Evolutionary conservation across 805 yeast species (phyloP).

Genomic region (Lachancea thermotolerans): DNA sequence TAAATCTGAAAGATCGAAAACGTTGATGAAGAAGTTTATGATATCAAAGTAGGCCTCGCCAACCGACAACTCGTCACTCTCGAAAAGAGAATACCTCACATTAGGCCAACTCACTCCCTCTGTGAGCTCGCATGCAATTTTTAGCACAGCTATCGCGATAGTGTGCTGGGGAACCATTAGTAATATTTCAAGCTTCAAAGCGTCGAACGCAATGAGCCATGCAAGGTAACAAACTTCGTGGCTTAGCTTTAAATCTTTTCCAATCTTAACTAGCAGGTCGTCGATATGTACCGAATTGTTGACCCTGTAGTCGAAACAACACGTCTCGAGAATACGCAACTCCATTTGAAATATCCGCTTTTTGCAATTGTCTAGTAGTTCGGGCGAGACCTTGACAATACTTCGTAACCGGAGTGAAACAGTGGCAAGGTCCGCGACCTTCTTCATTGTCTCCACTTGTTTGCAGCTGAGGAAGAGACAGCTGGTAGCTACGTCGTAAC

Average conservation of each 20-base stretch:
- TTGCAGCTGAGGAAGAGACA: slow-evolving; percentile 67
- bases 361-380: slow-evolving; percentile 46
- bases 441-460: slow-evolving; percentile 79
- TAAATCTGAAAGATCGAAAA: slow-evolving; percentile 45
- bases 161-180: slow-evolving; percentile 70
- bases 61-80: slow-evolving; percentile 30
- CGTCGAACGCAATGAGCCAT: slow-evolving; percentile 75
- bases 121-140: slow-evolving; percentile 49
- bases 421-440: slow-evolving; percentile 51
- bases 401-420: slow-evolving; percentile 34
- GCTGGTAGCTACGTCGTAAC: slow-evolving; percentile 60
- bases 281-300: slow-evolving; percentile 48
- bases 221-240: slow-evolving; percentile 47
- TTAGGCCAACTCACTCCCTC: slow-evolving; percentile 18
- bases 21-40: slow-evolving; percentile 54
- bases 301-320: slow-evolving; percentile 73
- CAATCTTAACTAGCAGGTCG: slow-evolving; percentile 54
- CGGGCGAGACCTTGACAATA: slow-evolving; percentile 22
- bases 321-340: slow-evolving; percentile 64
- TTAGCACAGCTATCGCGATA: slow-evolving; percentile 61
- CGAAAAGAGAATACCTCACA: slow-evolving; percentile 21
- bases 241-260: slow-evolving; percentile 42
- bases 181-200: slow-evolving; percentile 59
- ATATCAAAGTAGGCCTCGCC: slow-evolving; percentile 50
- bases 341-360: slow-evolving; percentile 55